These are phyloP conservation scores for Ceratobasidium sp. DNA, from an alignment of 1,284 basidiomycete species.

Conservation along the genomic window DNA sequence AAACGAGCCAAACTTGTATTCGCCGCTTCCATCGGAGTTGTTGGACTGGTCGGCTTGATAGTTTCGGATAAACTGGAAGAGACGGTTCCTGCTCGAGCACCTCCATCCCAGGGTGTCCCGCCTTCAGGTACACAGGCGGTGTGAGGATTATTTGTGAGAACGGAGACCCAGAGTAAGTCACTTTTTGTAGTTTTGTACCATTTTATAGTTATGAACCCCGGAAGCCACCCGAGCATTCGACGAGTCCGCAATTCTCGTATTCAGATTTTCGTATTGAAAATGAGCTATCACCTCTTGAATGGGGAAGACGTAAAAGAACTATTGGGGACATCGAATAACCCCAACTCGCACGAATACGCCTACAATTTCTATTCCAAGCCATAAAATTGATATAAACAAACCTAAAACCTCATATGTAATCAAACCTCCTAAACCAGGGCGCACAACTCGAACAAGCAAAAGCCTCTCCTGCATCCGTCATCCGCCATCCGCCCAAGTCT, in stretches of 20 bases:
- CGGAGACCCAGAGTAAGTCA: neutral
- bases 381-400: slow-evolving; percentile 24
- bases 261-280: too few species aligned
- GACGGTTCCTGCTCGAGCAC: slow-evolving; percentile 21
- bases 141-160: neutral
- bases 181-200: neutral
- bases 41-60: slow-evolving; percentile 27
- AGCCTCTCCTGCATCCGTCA: neutral
- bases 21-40: slow-evolving; percentile 24
- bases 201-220: too few species aligned
- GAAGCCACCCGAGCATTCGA: too few species aligned
- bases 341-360: too few species aligned
- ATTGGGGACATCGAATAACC: too few species aligned
- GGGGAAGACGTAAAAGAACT: too few species aligned
- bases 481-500: neutral
- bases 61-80: slow-evolving; percentile 35
- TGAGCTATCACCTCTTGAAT: too few species aligned
- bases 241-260: too few species aligned
- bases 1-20: slow-evolving; percentile 16
- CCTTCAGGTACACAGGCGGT: neutral
- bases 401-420: slow-evolving; percentile 8
- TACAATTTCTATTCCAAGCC: neutral
- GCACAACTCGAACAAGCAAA: slow-evolving; percentile 1
- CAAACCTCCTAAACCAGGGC: slow-evolving; percentile 30
- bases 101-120: neutral